Evolutionary conservation across 257 asterid genomes (phyloP).

Genomic region (Cynanchum wilfordii): DNA sequence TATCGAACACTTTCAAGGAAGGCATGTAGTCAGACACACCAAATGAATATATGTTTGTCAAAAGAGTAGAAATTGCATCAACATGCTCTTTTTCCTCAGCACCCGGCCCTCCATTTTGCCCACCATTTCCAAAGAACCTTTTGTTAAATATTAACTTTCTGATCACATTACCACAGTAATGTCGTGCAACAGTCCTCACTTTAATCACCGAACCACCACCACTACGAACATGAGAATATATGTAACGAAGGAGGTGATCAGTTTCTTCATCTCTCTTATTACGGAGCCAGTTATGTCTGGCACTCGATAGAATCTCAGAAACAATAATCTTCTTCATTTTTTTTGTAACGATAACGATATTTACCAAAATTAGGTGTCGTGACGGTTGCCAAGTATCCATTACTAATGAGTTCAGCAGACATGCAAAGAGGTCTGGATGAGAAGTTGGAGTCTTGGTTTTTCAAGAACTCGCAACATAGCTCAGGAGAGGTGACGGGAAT

Average conservation of each 20-base stretch:
- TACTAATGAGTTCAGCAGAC: neutral
- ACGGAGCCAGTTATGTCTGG: slow-evolving; percentile 12
- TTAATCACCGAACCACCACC: slow-evolving; percentile 9
- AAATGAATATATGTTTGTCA: neutral
- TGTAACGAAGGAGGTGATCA: slow-evolving; percentile 10
- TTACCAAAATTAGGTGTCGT: slow-evolving; percentile 4
- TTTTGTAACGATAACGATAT: slow-evolving; percentile 26
- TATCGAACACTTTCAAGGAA: neutral
- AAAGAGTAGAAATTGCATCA: slow-evolving; percentile 1
- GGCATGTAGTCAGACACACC: slow-evolving; percentile 4
- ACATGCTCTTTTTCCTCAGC: slow-evolving; percentile 31
- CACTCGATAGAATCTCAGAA: slow-evolving; percentile 19
- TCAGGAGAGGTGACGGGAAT: slow-evolving; percentile 18
- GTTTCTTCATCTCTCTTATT: slow-evolving; percentile 21
- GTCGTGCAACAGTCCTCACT: slow-evolving; percentile 3
- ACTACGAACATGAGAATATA: slow-evolving; percentile 5
- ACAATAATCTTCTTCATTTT: slow-evolving; percentile 26
- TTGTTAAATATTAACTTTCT: slow-evolving; percentile 5
- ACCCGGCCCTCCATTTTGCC: slow-evolving; percentile 36
- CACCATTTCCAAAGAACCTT: slow-evolving; percentile 19
- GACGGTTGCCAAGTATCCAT: neutral
- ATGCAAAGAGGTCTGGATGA: slow-evolving; percentile 14
- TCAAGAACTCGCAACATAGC: slow-evolving; percentile 10
- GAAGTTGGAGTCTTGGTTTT: slow-evolving; percentile 13
- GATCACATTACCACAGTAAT: slow-evolving; percentile 20